A percentile compares a stretch with the other conserved stretches of the same genome.
Conservation (phyloP, 441 rosid species). For the Gossypium trilobum region DNA sequence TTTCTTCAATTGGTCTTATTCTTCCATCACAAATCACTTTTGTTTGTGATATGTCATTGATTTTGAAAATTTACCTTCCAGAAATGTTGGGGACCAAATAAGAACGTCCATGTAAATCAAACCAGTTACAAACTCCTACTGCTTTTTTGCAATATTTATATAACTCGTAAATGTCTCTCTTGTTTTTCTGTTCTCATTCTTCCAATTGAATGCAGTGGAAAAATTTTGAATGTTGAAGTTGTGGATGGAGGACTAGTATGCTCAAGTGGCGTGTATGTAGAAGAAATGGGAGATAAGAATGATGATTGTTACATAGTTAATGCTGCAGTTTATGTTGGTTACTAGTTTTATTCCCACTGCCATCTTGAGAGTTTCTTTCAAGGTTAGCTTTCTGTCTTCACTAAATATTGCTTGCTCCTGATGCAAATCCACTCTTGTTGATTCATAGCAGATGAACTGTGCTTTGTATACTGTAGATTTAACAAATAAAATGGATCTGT, state of each 20-base stretch:
- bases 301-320: constrained; percentile 85
- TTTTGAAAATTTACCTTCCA: not conserved
- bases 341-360: constrained; percentile 29
- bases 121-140: not conserved
- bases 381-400: constrained; percentile 19
- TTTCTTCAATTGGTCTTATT: not conserved
- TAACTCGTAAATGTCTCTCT: not conserved
- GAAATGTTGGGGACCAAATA: not conserved
- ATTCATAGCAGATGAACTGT: not conserved
- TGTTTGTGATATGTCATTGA: not conserved
- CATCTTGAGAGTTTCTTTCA: not conserved
- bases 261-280: constrained; percentile 81
- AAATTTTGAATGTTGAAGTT: constrained; percentile 61
- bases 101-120: not conserved
- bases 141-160: not conserved
- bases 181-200: not conserved
- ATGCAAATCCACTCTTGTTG: not conserved
- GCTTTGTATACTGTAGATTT: no score
- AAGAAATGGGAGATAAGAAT: constrained; percentile 89
- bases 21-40: not conserved
- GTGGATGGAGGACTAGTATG: constrained; percentile 88
- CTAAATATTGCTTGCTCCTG: not conserved
- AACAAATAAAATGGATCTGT: not conserved
- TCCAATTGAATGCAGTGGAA: constrained; percentile 38
- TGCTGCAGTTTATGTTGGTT: constrained; percentile 80